phyloP scores from a whole-genome alignment of 1,139 yeast species.

The Hyphopichia wangnamkhiaoensis region DNA sequence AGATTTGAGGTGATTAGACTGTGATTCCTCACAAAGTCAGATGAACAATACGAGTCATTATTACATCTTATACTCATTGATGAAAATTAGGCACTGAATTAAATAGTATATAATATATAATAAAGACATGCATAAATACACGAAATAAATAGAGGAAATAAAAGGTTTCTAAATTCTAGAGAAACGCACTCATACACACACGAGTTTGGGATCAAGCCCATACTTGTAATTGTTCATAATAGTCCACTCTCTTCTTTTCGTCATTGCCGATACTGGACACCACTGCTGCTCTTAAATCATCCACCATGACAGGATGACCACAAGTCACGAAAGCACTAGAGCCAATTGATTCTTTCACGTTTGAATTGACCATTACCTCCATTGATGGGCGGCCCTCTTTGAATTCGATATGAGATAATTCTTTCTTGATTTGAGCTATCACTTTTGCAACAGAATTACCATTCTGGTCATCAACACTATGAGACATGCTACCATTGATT shows the following conservation, averaged over 20 bases:
- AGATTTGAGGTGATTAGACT: no score
- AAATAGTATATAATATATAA: no score
- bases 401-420: constrained; percentile 35
- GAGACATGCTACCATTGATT: not conserved
- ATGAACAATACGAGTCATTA: no score
- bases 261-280: constrained; percentile 26
- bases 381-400: constrained; percentile 49
- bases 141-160: no score
- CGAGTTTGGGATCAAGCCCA: constrained; percentile 28
- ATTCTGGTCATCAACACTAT: not conserved
- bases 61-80: no score
- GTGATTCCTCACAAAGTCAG: no score
- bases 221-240: constrained; percentile 47
- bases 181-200: not conserved
- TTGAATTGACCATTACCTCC: constrained; percentile 32
- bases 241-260: constrained; percentile 41
- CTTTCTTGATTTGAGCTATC: constrained; percentile 15
- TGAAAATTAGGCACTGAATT: no score
- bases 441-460: constrained; percentile 1
- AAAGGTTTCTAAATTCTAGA: no score
- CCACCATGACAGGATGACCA: constrained; percentile 53
- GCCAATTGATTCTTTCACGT: constrained; percentile 37
- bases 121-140: not conserved
- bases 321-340: constrained; percentile 49
- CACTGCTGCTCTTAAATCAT: constrained; percentile 42